Evolutionary conservation across 1,284 basidiomycete species (phyloP).

Genomic region (Gomphus bonarii): DNA sequence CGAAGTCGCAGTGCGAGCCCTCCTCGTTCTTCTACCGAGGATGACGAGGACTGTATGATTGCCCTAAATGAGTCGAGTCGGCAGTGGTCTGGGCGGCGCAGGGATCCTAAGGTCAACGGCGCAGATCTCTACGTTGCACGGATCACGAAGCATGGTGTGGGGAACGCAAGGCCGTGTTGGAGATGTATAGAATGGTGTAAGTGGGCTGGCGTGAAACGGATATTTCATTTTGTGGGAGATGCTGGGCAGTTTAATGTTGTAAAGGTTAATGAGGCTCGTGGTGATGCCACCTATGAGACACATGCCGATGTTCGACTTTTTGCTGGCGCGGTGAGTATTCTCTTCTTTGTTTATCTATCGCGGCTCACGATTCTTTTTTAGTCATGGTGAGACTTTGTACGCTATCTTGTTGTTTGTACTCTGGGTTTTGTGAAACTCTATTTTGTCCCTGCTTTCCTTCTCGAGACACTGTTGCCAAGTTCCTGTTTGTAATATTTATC

Average conservation of each 20-base stretch:
- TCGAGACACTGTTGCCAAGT: background rate
- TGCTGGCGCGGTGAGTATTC: slow-evolving; percentile 28
- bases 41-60: slow-evolving; percentile 14
- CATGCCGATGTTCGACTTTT: slow-evolving; percentile 35
- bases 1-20: slow-evolving; percentile 9
- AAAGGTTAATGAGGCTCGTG: slow-evolving; percentile 36
- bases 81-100: slow-evolving; percentile 27
- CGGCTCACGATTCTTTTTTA: background rate
- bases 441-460: background rate
- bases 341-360: background rate
- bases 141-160: slow-evolving; percentile 36
- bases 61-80: slow-evolving; percentile 2
- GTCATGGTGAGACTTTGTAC: slow-evolving; percentile 1
- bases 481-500: background rate
- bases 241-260: slow-evolving; percentile 37
- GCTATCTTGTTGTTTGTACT: background rate
- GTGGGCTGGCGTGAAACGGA: slow-evolving; percentile 48
- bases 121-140: slow-evolving; percentile 47
- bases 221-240: slow-evolving; percentile 40
- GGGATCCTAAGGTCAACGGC: slow-evolving; percentile 37
- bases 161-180: slow-evolving; percentile 42
- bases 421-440: background rate
- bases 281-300: slow-evolving; percentile 33
- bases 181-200: slow-evolving; percentile 44
- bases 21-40: slow-evolving; percentile 10